These are phyloP conservation scores for Leptographium lundbergii DNA, from an alignment of 2,329 filamentous ascomycete genomes.

Conservation along the genomic window DNA sequence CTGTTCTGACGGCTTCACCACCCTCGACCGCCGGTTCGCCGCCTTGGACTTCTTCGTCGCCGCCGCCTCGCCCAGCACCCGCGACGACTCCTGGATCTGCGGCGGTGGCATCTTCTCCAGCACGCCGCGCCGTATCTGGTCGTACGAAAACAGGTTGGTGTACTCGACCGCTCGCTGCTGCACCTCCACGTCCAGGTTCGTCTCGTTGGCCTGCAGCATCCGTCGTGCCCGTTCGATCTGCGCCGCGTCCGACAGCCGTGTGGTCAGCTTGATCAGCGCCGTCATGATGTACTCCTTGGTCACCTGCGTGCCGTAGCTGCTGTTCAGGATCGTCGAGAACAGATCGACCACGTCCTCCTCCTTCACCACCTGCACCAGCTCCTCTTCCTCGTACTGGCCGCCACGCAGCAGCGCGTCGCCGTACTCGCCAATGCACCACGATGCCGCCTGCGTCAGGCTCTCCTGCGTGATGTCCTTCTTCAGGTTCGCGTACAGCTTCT, in stretches of 20 bases:
- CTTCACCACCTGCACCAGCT: conserved; percentile 66
- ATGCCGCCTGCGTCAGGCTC: conserved; percentile 79
- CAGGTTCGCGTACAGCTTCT: conserved; percentile 81
- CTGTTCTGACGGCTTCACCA: conserved; percentile 74
- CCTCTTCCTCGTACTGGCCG: conserved; percentile 88
- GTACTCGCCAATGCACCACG: conserved; percentile 97
- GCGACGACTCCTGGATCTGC: conserved; percentile 89
- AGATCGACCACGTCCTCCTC: conserved; percentile 86
- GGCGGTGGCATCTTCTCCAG: conserved; percentile 96
- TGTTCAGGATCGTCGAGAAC: conserved; percentile 86
- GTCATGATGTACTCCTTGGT: conserved; percentile 95
- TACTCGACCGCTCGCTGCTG: conserved; percentile 96
- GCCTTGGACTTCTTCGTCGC: conserved; percentile 49
- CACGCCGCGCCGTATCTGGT: conserved; percentile 77
- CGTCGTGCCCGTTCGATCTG: conserved; percentile 78
- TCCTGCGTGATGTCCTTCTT: conserved; percentile 98
- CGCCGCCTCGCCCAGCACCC: conserved; percentile 69
- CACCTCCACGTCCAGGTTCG: conserved; percentile 86
- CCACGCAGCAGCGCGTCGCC: conserved; percentile 81
- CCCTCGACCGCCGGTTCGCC: conserved; percentile 62
- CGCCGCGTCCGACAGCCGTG: conserved; percentile 67
- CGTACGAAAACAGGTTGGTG: conserved; percentile 81
- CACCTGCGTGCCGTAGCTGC: conserved; percentile 82
- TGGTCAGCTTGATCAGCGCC: conserved; percentile 87
- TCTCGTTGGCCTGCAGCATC: conserved; percentile 64